These are phyloP conservation scores for Lycium ferocissimum DNA, from an alignment of 257 asterid genomes.

Conservation along the genomic window DNA sequence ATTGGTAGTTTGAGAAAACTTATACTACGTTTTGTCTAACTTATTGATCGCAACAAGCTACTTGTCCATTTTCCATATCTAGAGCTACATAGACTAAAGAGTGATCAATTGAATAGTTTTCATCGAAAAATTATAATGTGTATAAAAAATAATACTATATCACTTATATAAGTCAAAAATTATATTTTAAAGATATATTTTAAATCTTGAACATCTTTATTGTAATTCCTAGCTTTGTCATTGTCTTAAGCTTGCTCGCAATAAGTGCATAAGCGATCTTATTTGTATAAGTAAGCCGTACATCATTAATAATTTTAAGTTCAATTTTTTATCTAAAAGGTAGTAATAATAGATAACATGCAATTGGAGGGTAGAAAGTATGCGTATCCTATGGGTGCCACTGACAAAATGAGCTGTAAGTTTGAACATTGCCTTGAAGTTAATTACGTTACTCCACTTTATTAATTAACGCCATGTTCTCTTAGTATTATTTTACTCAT, in stretches of 20 bases:
- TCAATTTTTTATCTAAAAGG: neutral
- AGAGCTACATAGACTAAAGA: too few relatives aligned
- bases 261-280: neutral
- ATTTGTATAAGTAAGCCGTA: neutral
- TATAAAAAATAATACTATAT: too few relatives aligned
- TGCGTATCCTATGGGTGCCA: neutral
- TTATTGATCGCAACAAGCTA: neutral
- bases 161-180: too few relatives aligned
- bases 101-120: too few relatives aligned
- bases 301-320: neutral
- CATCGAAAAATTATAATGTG: too few relatives aligned
- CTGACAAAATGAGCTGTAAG: slow-evolving; percentile 26
- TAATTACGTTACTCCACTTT: neutral
- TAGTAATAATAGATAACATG: neutral
- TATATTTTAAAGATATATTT: too few relatives aligned
- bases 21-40: neutral
- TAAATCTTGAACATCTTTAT: too few relatives aligned
- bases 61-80: neutral
- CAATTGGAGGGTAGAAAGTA: neutral
- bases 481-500: neutral
- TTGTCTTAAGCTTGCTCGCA: too few relatives aligned
- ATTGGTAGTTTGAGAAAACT: neutral
- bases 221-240: too few relatives aligned
- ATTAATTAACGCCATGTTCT: neutral
- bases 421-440: slow-evolving; percentile 10